Evolutionary conservation across 352 stramenopile species (phyloP).

Genomic region (Globisporangium canariense): DNA sequence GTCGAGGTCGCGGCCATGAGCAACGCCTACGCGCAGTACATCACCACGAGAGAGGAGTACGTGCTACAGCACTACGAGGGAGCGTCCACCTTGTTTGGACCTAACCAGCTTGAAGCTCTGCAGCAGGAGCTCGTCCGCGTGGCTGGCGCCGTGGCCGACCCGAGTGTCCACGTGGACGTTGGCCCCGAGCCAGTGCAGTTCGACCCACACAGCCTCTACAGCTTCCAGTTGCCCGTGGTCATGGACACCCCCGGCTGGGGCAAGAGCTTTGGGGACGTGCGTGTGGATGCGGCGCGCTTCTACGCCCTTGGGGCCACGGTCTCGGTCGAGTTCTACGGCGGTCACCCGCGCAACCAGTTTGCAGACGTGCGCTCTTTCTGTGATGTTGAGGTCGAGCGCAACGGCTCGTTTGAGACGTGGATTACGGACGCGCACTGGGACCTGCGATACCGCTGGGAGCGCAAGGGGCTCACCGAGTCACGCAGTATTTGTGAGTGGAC

Average conservation of each 20-base stretch:
- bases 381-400: constrained; percentile 34
- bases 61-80: constrained; percentile 64
- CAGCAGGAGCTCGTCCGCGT: constrained; percentile 49
- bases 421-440: constrained; percentile 55
- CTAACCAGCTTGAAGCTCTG: constrained; percentile 55
- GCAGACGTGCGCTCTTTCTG: constrained; percentile 29
- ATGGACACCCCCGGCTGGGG: constrained; percentile 25
- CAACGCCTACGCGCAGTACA: constrained; percentile 65
- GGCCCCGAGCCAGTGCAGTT: constrained; percentile 37
- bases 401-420: constrained; percentile 26
- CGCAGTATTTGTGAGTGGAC: constrained; percentile 39
- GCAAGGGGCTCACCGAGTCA: constrained; percentile 23
- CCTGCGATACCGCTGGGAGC: constrained; percentile 39
- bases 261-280: constrained; percentile 25
- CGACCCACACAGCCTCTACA: constrained; percentile 29
- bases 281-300: constrained; percentile 20
- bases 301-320: constrained; percentile 35
- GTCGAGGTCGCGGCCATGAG: constrained; percentile 49
- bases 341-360: constrained; percentile 39
- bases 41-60: constrained; percentile 67
- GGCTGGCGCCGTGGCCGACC: constrained; percentile 25
- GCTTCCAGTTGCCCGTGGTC: constrained; percentile 32
- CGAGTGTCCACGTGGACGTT: constrained; percentile 23
- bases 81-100: constrained; percentile 66
- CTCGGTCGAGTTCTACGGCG: constrained; percentile 38